phyloP scores from a whole-genome alignment of 768 basidiomycete species.

The Nevesoporus exiguus region DNA sequence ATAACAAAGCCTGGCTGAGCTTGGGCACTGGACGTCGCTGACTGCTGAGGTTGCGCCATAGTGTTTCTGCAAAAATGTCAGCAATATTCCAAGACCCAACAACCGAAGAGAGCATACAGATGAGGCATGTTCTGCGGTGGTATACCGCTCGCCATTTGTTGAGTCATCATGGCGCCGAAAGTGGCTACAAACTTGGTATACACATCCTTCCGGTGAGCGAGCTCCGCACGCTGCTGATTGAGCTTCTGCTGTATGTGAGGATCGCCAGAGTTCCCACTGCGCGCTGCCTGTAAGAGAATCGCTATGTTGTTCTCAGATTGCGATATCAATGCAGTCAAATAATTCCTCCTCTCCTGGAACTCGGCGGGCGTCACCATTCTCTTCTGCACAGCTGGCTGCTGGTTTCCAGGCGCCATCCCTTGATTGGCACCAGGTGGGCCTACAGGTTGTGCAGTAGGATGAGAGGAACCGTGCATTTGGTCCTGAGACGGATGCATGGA shows the following conservation, averaged over 20 bases:
- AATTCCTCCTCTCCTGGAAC: slow-evolving; percentile 22
- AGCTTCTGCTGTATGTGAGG: slow-evolving; percentile 15
- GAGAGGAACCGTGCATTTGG: slow-evolving; percentile 50
- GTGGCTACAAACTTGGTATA: slow-evolving; percentile 35
- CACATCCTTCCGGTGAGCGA: slow-evolving; percentile 37
- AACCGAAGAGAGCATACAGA: slow-evolving; percentile 30
- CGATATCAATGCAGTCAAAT: slow-evolving; percentile 5
- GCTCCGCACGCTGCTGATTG: slow-evolving; percentile 17
- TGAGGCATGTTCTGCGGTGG: slow-evolving; percentile 26
- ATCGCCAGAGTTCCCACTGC: slow-evolving; percentile 20
- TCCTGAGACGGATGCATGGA: slow-evolving; percentile 39
- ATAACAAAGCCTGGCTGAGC: slow-evolving; percentile 21
- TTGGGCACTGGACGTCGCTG: slow-evolving; percentile 10
- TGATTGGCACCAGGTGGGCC: slow-evolving; percentile 21
- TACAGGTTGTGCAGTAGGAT: slow-evolving; percentile 26
- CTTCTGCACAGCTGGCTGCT: slow-evolving; percentile 27
- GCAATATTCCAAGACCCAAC: not conserved
- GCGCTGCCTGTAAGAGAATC: slow-evolving; percentile 4
- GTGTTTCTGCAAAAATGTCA: slow-evolving; percentile 19
- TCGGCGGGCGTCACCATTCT: slow-evolving; percentile 19
- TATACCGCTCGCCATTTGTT: slow-evolving; percentile 25
- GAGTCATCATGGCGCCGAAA: slow-evolving; percentile 22
- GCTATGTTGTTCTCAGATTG: slow-evolving; percentile 16
- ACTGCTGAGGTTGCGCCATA: slow-evolving; percentile 15
- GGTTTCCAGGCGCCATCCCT: slow-evolving; percentile 20